Conservation (phyloP, 1,139 yeast species). For the Taphrina deformans region DNA sequence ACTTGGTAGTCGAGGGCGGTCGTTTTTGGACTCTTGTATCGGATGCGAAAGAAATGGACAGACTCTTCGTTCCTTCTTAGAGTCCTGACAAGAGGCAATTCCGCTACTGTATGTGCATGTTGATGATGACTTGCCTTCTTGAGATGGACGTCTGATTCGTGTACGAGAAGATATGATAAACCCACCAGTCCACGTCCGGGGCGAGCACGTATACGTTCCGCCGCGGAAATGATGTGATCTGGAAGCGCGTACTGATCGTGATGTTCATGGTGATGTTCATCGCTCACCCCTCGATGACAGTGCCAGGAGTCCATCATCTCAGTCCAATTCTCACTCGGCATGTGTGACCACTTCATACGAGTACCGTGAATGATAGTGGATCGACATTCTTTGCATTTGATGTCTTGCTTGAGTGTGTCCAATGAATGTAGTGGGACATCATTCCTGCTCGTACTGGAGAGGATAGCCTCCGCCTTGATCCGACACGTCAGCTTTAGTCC, state of each 20-base stretch:
- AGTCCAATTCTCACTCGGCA: constrained; percentile 93
- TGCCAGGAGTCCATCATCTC: constrained; percentile 99
- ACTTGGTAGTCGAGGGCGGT: background rate
- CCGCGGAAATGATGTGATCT: constrained; percentile 15
- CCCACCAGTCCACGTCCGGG: constrained; percentile 13
- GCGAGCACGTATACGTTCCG: constrained; percentile 10
- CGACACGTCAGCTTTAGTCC: background rate
- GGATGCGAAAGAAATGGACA: background rate
- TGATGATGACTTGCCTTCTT: background rate
- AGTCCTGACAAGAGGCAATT: background rate
- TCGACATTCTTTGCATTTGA: background rate
- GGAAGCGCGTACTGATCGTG: constrained; percentile 29
- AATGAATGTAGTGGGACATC: constrained; percentile 7
- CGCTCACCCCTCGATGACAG: constrained; percentile 75
- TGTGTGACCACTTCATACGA: constrained; percentile 49
- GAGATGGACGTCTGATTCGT: background rate
- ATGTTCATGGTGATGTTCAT: constrained; percentile 44
- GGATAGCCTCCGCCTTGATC: constrained; percentile 1
- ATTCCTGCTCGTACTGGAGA: background rate
- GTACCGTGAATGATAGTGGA: background rate
- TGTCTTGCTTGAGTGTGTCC: background rate
- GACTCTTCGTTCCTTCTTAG: constrained; percentile 6
- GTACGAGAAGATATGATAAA: constrained; percentile 9
- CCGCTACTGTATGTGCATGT: background rate
- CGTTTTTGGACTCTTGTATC: constrained; percentile 28